These are phyloP conservation scores for Curvularia lunata DNA, from an alignment of 2,329 filamentous ascomycete species.

Conservation along the genomic window DNA sequence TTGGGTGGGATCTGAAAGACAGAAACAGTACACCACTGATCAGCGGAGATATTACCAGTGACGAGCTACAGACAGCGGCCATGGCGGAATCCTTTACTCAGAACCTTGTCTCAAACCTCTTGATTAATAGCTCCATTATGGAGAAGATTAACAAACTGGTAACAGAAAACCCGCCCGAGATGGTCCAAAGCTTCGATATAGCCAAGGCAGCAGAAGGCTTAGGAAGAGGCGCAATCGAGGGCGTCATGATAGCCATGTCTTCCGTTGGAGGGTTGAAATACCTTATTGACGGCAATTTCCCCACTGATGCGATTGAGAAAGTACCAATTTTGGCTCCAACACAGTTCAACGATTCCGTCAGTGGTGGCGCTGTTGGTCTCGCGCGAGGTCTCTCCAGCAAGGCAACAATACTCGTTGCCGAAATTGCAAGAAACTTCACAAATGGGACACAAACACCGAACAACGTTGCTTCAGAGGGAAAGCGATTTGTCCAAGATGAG, in stretches of 20 bases:
- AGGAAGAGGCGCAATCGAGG: slow-evolving; percentile 37
- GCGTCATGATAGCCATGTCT: slow-evolving; percentile 31
- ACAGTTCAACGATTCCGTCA: slow-evolving; percentile 36
- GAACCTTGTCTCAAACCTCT: slow-evolving; percentile 29
- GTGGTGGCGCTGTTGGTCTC: slow-evolving; percentile 35
- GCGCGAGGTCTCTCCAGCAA: slow-evolving; percentile 35
- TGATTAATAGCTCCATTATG: slow-evolving; percentile 31
- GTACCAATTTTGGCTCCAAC: slow-evolving; percentile 27
- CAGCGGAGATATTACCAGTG: slow-evolving; percentile 12
- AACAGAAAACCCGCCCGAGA: slow-evolving; percentile 6
- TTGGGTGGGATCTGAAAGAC: slow-evolving; percentile 29
- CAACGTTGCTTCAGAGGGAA: not conserved
- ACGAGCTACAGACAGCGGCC: slow-evolving; percentile 23
- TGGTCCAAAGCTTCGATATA: slow-evolving; percentile 17
- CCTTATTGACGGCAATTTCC: slow-evolving; percentile 33
- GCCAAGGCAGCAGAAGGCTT: slow-evolving; percentile 38
- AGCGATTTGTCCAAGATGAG: slow-evolving; percentile 8
- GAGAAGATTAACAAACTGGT: slow-evolving; percentile 12
- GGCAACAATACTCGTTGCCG: slow-evolving; percentile 32
- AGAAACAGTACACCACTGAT: slow-evolving; percentile 11
- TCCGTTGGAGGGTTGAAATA: slow-evolving; percentile 38
- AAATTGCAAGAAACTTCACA: slow-evolving; percentile 28
- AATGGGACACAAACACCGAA: slow-evolving; percentile 10
- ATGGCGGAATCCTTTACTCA: slow-evolving; percentile 32
- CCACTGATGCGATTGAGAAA: slow-evolving; percentile 25